phyloP scores from a whole-genome alignment of 257 asterid species.

The Fraxinus anomala region DNA sequence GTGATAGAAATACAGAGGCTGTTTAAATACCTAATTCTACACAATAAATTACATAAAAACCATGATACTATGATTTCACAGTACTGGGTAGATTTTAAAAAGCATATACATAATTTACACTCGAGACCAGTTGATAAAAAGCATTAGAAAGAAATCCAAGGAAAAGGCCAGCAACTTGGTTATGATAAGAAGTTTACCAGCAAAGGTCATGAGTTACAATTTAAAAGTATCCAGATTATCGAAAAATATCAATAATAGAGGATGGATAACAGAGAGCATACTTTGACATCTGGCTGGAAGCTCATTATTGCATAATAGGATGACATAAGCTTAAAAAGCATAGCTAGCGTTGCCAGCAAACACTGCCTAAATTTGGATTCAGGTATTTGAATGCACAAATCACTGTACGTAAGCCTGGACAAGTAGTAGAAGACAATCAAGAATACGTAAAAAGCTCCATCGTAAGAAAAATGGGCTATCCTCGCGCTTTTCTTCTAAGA shows the following conservation, averaged over 20 bases:
- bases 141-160: not conserved
- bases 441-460: slow-evolving; percentile 28
- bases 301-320: slow-evolving; percentile 80
- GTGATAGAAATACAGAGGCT: slow-evolving; percentile 21
- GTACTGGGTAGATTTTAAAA: too few species aligned
- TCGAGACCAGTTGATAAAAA: not conserved
- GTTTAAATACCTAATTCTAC: not conserved
- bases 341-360: slow-evolving; percentile 79
- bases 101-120: not conserved
- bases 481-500: not conserved
- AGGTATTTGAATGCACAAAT: slow-evolving; percentile 83
- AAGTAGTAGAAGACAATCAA: slow-evolving; percentile 31
- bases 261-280: slow-evolving; percentile 31
- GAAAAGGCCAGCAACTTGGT: not conserved
- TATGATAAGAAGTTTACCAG: not conserved
- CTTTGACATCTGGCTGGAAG: slow-evolving; percentile 63
- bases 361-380: slow-evolving; percentile 96
- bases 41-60: not conserved
- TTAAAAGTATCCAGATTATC: slow-evolving; percentile 10
- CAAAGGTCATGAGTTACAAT: slow-evolving; percentile 1
- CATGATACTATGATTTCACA: too few species aligned
- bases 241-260: slow-evolving; percentile 5
- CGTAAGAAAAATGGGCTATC: slow-evolving; percentile 21
- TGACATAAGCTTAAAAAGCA: slow-evolving; percentile 87
- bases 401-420: slow-evolving; percentile 94